Evolutionary conservation across 73 alveolate species (phyloP).

Genomic region (Uronychia setigera): DNA sequence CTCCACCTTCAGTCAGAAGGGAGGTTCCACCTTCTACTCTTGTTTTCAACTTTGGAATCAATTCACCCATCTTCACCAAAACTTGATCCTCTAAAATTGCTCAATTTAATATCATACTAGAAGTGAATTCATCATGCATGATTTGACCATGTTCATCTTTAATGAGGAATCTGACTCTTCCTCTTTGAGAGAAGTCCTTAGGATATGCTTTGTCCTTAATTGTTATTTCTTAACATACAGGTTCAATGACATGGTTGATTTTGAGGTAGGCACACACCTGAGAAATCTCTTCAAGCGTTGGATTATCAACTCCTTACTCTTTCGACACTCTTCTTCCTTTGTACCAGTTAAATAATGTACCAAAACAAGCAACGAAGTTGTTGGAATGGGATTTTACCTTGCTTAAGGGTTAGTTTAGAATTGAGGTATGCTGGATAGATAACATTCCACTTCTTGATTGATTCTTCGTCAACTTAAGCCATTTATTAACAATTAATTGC

Average conservation of each 20-base stretch:
- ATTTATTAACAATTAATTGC: no score
- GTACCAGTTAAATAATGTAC: no score
- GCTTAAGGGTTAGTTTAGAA: neutral
- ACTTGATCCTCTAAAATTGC: neutral
- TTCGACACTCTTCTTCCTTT: neutral
- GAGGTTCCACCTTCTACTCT: constrained; percentile 12
- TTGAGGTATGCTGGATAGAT: constrained; percentile 38
- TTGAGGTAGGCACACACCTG: constrained; percentile 15
- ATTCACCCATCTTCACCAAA: constrained; percentile 14
- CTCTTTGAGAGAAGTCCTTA: constrained; percentile 12
- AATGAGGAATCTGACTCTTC: constrained; percentile 34
- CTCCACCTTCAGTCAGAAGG: constrained; percentile 15
- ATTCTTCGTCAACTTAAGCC: constrained; percentile 9
- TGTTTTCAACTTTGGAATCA: constrained; percentile 35
- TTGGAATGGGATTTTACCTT: constrained; percentile 41
- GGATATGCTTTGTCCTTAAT: constrained; percentile 16
- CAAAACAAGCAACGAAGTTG: neutral
- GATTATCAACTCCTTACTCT: constrained; percentile 6
- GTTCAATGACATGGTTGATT: constrained; percentile 13
- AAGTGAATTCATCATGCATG: constrained; percentile 10
- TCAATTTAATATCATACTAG: neutral
- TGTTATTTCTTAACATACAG: neutral
- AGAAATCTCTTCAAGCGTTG: constrained; percentile 30
- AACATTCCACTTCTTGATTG: constrained; percentile 22
- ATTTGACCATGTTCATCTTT: constrained; percentile 35